phyloP scores from a whole-genome alignment of 2,329 filamentous ascomycete genomes.

The Aspergillus tanneri region DNA sequence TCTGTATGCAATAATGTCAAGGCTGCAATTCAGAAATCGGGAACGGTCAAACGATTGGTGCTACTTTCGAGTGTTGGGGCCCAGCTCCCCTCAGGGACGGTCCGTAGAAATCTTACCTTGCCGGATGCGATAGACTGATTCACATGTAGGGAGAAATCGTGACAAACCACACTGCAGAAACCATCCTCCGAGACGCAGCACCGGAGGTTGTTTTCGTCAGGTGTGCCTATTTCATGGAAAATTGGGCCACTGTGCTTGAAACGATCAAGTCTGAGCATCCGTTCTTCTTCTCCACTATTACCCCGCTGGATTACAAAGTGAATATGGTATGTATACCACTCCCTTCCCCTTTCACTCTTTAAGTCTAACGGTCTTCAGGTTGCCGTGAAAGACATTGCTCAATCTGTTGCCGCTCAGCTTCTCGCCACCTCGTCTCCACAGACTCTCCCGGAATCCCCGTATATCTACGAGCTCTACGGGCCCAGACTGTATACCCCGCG shows the following conservation, averaged over 20 bases:
- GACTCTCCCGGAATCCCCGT: conserved; percentile 6
- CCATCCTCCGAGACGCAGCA: conserved; percentile 9
- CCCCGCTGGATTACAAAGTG: conserved; percentile 14
- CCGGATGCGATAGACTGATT: not conserved
- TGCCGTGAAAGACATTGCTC: conserved; percentile 14
- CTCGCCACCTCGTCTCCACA: not conserved
- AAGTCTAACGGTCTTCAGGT: not conserved
- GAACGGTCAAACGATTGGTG: conserved; percentile 13
- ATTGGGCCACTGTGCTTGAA: conserved; percentile 10
- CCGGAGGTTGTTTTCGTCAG: conserved; percentile 15
- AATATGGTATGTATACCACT: conserved; percentile 11
- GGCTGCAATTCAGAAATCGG: conserved; percentile 7
- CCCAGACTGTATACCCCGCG: conserved; percentile 10
- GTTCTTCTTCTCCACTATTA: conserved; percentile 13
- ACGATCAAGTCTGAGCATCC: conserved; percentile 8
- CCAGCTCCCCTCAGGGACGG: conserved; percentile 12
- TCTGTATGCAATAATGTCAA: conserved; percentile 11
- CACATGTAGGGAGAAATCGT: conserved; percentile 15
- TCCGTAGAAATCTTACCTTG: not conserved
- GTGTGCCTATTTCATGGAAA: conserved; percentile 21
- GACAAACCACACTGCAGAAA: conserved; percentile 17
- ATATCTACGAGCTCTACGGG: conserved; percentile 16
- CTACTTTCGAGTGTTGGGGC: conserved; percentile 16
- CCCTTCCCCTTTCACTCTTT: not conserved
- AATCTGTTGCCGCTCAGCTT: conserved; percentile 5